A percentile compares a stretch with the other conserved stretches of the same genome.
Conservation (phyloP, 352 stramenopile genomes). For the Phytopythium kandeliae region DNA sequence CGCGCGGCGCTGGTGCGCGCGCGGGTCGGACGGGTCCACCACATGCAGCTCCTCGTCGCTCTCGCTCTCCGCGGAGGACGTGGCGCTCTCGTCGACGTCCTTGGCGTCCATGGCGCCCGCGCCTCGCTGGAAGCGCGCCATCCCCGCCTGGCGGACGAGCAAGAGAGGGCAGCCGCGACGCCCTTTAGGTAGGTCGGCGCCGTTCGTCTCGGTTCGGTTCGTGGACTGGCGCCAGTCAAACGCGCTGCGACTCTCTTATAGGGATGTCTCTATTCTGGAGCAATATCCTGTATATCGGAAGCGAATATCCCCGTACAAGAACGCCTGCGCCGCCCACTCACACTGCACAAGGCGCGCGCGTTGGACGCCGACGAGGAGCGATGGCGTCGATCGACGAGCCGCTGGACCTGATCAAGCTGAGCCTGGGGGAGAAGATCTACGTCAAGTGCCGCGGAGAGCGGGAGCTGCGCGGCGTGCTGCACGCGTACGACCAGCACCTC, state of each 20-base stretch:
- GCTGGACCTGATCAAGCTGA: constrained; percentile 98
- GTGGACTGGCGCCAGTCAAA: constrained; percentile 7
- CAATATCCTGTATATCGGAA: constrained; percentile 5
- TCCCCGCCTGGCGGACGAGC: not conserved
- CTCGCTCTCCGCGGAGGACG: constrained; percentile 26
- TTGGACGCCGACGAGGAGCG: too few relatives aligned
- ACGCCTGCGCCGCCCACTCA: too few relatives aligned
- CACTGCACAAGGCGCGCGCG: too few relatives aligned
- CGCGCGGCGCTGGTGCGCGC: constrained; percentile 38
- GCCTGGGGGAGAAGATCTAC: constrained; percentile 98
- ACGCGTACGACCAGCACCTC: constrained; percentile 98
- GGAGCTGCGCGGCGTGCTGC: constrained; percentile 95
- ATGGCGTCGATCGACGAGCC: constrained; percentile 93
- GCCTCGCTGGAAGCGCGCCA: constrained; percentile 5
- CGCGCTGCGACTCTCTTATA: constrained; percentile 7
- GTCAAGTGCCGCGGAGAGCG: constrained; percentile 98
- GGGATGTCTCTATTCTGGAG: constrained; percentile 3
- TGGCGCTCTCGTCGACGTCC: constrained; percentile 11
- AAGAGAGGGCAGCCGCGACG: not conserved
- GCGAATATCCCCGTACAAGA: constrained; percentile 13
- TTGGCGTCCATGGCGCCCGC: not conserved
- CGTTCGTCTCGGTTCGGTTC: not conserved
- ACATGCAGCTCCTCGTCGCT: constrained; percentile 49
- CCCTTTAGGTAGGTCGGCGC: not conserved
- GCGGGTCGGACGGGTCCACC: constrained; percentile 76